phyloP scores from a whole-genome alignment of 495 filamentous ascomycete genomes.

The Oidiodendron maius region DNA sequence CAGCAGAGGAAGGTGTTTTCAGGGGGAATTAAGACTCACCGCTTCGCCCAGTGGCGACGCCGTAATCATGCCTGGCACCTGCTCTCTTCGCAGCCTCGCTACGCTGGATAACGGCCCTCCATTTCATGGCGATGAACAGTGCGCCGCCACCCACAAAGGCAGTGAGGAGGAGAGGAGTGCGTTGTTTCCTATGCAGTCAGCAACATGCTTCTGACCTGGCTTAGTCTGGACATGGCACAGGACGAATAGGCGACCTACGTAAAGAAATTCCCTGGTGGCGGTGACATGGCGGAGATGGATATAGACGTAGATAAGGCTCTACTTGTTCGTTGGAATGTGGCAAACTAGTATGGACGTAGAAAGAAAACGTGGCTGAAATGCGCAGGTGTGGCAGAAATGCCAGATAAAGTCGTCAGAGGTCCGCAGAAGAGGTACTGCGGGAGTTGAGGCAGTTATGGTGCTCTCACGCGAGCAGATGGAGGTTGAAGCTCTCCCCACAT shows the following conservation, averaged over 20 bases:
- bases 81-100: conserved; percentile 21
- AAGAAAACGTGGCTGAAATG: too few species aligned
- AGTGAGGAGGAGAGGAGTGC: conserved; percentile 15
- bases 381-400: too few species aligned
- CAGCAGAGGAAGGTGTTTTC: background rate
- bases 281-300: background rate
- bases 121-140: conserved; percentile 22
- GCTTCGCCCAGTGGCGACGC: conserved; percentile 20
- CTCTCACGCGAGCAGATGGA: background rate
- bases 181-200: conserved; percentile 4
- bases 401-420: too few species aligned
- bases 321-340: background rate
- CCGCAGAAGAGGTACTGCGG: background rate
- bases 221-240: background rate
- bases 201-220: background rate
- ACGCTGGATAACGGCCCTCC: conserved; percentile 15
- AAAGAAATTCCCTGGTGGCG: background rate
- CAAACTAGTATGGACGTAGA: background rate
- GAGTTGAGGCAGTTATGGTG: background rate
- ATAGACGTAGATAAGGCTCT: background rate
- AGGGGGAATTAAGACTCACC: conserved; percentile 9
- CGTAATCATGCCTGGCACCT: conserved; percentile 13
- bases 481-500: background rate
- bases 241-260: background rate
- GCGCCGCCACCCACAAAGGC: conserved; percentile 13